Evolutionary conservation across 352 stramenopile species (phyloP).

Genomic region (Globisporangium cylindrosporum): DNA sequence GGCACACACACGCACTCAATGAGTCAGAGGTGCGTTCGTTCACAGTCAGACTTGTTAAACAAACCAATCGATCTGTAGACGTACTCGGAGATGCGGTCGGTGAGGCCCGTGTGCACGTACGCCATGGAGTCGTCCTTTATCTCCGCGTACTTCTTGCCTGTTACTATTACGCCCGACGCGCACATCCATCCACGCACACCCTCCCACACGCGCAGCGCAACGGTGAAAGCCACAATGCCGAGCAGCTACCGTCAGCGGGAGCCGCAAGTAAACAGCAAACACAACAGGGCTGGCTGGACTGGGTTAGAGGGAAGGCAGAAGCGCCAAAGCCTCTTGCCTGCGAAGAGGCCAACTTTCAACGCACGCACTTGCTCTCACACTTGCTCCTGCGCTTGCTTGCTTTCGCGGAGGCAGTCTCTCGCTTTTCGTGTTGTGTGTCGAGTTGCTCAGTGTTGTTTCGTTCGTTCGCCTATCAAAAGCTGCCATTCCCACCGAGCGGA

Average conservation of each 20-base stretch:
- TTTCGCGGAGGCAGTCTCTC: neutral
- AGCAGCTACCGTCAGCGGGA: neutral
- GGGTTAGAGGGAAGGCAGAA: neutral
- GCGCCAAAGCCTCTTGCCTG: neutral
- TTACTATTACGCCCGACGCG: neutral
- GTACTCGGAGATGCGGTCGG: constrained; percentile 21
- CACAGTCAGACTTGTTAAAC: neutral
- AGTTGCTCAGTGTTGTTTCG: neutral
- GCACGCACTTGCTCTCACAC: neutral
- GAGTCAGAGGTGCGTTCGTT: neutral
- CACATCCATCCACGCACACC: constrained; percentile 1
- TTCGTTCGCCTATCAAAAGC: neutral
- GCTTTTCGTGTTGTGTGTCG: too few species aligned
- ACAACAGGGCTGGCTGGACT: neutral
- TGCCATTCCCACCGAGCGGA: too few species aligned
- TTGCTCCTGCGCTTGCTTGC: neutral
- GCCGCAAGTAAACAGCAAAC: neutral
- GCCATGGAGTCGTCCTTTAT: constrained; percentile 4
- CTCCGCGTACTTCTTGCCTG: neutral
- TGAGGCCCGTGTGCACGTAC: constrained; percentile 12
- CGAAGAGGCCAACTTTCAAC: neutral
- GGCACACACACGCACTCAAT: neutral
- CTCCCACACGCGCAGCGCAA: neutral
- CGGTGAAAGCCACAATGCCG: neutral
- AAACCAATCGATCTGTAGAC: neutral